phyloP scores from a whole-genome alignment of 495 filamentous ascomycete species.

The Cairneyella variabilis region DNA sequence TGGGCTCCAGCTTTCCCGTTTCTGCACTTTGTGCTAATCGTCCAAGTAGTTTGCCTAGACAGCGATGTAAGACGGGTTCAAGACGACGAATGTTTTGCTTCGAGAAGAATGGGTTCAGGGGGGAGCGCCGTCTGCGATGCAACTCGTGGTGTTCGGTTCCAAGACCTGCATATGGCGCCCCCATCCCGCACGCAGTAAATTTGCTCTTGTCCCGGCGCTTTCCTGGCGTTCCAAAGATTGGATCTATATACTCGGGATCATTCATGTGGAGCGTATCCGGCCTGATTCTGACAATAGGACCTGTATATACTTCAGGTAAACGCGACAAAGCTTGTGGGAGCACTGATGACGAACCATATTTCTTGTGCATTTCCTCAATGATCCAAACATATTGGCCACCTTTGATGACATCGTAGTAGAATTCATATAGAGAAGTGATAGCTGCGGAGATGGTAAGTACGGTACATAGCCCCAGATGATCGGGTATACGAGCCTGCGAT shows the following conservation, averaged over 20 bases:
- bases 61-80: conserved; percentile 31
- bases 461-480: too few relatives aligned
- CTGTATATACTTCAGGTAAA: conserved; percentile 7
- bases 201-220: conserved; percentile 1
- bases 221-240: conserved; percentile 32
- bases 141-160: conserved; percentile 40
- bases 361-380: conserved; percentile 42
- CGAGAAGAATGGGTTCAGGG: conserved; percentile 45
- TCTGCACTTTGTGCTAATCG: not conserved
- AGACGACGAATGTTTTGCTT: conserved; percentile 33
- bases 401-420: conserved; percentile 40
- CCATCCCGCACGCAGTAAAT: not conserved
- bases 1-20: not conserved
- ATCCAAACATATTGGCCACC: conserved; percentile 34
- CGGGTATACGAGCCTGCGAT: conserved; percentile 41
- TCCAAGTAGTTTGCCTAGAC: conserved; percentile 22
- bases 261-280: conserved; percentile 51
- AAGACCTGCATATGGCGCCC: conserved; percentile 28
- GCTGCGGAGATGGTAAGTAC: not conserved
- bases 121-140: conserved; percentile 35
- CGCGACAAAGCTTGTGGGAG: not conserved
- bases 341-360: conserved; percentile 28
- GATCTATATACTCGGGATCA: conserved; percentile 47
- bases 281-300: conserved; percentile 56
- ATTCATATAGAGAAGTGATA: not conserved